Conservation (phyloP, 208 protist species). For the Crithidia fasciculata region DNA sequence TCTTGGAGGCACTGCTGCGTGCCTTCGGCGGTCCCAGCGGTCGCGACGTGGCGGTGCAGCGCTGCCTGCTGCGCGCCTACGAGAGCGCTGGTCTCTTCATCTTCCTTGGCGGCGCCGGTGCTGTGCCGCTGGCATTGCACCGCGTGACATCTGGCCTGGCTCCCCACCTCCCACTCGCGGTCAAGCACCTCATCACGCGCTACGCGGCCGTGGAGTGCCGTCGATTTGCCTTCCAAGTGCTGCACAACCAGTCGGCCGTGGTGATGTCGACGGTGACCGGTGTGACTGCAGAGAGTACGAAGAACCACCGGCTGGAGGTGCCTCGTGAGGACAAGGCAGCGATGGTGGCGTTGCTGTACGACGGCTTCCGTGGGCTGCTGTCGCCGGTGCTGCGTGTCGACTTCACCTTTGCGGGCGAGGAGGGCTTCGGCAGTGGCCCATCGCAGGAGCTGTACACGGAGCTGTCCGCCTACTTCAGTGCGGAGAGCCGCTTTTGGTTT, state of each 20-base stretch:
- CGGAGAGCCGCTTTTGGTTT: conserved; percentile 59
- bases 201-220: conserved; percentile 76
- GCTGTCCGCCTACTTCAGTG: conserved; percentile 55
- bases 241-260: conserved; percentile 64
- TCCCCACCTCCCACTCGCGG: conserved; percentile 45
- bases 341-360: conserved; percentile 43
- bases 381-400: conserved; percentile 72
- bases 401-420: conserved; percentile 81
- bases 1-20: conserved; percentile 40
- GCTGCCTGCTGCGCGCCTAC: conserved; percentile 59
- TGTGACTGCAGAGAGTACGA: conserved; percentile 25
- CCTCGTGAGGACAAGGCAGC: conserved; percentile 36
- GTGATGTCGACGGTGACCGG: conserved; percentile 63
- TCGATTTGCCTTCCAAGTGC: conserved; percentile 68
- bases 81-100: conserved; percentile 33
- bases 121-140: conserved; percentile 49
- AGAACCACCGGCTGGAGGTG: conserved; percentile 49
- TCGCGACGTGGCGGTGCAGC: conserved; percentile 39
- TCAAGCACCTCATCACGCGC: conserved; percentile 64
- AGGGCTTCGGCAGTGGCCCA: conserved; percentile 84
- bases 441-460: conserved; percentile 90
- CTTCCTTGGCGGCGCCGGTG: conserved; percentile 57
- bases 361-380: conserved; percentile 50
- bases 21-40: conserved; percentile 26
- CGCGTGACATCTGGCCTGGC: conserved; percentile 35